Base-by-base conservation (phyloP, 768 basidiomycete genomes). In the Lactarius vividus region DNA sequence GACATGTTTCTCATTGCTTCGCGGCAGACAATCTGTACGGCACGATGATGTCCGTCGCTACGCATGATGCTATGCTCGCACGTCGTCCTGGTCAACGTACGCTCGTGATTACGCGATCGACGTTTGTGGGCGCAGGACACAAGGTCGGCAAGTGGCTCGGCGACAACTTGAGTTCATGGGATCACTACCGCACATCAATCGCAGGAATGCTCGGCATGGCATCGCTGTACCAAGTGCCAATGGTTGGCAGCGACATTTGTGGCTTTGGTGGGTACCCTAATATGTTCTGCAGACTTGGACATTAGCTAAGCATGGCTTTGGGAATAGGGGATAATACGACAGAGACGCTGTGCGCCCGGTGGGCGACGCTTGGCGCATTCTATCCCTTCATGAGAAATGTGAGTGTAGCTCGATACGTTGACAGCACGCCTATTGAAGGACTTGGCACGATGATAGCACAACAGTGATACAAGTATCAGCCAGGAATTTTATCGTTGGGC, bases 301-400 rank as follows among this genome's bases (percentile, higher is more conserved):
- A 40, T 29, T 15, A 37, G 46, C 33, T 28, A 39, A 59, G 23
- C 35, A 44, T 2, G 62, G 11, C 35, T n/a, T 18, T 3, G 56
- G 13, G 5, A 60, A 23, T 57, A 85, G 85, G 76, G 37, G 83
- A 76, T 0, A 80, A 89, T 71, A 86, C 87, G 1, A 87, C 88
- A 1, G 88, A 88, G 72, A 83, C 80, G 10, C 77, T 92, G 1
- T 90, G 88, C 68, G 85, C 87, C 42, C 79, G 91, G 42, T 92
- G 91, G 90, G 89, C 87, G 16, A 88, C 81, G 79, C 78, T 92
- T 2, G 88, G 88, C 1, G 89, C 87, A 0, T 92, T 91, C 75
- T 85, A 86, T 73, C 89, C 90, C 0, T 92, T 92, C 79, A 89
- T 86, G 85, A 79, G 91, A 10, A 89, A 92, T 72, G 86, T 87